Evolutionary conservation across 257 asterid genomes (phyloP).

Genomic region (Rubia yunnanensis): DNA sequence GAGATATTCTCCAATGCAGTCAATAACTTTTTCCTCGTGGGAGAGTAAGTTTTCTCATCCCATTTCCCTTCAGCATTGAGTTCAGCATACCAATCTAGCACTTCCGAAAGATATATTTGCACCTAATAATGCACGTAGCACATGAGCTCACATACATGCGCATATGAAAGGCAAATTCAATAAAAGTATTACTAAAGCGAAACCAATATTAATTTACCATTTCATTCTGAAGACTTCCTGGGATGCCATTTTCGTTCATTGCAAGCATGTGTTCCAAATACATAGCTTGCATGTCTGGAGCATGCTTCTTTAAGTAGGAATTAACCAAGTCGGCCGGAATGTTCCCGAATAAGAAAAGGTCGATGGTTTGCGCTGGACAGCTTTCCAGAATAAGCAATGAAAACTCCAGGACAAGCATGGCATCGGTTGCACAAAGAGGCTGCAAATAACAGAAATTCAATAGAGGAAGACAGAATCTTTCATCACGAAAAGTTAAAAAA

Average conservation of each 20-base stretch:
- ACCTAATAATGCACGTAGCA: constrained; percentile 35
- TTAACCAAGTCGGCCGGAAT: constrained; percentile 93
- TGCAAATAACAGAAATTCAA: constrained; percentile 28
- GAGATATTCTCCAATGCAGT: constrained; percentile 82
- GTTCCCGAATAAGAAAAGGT: constrained; percentile 90
- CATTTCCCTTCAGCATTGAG: constrained; percentile 67
- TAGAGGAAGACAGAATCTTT: background rate
- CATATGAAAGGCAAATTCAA: background rate
- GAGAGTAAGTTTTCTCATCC: constrained; percentile 77
- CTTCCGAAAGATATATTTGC: constrained; percentile 91
- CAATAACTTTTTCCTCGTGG: constrained; percentile 80
- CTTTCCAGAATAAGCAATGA: constrained; percentile 92
- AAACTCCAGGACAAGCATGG: constrained; percentile 92
- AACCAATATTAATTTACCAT: constrained; percentile 48
- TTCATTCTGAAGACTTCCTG: constrained; percentile 94
- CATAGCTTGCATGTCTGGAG: constrained; percentile 85
- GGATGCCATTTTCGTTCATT: constrained; percentile 72
- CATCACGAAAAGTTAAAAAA: background rate
- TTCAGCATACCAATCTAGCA: constrained; percentile 75
- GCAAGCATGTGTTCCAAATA: constrained; percentile 90
- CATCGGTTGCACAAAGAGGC: constrained; percentile 91
- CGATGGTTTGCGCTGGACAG: constrained; percentile 87
- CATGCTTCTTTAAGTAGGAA: constrained; percentile 84
- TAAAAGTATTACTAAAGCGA: constrained; percentile 12
- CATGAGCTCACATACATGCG: background rate